Evolutionary conservation across 2,329 filamentous ascomycete species (phyloP), one percentile per base, ranked within the genome.

Genomic region (Aphanoascus verrucosus): DNA sequence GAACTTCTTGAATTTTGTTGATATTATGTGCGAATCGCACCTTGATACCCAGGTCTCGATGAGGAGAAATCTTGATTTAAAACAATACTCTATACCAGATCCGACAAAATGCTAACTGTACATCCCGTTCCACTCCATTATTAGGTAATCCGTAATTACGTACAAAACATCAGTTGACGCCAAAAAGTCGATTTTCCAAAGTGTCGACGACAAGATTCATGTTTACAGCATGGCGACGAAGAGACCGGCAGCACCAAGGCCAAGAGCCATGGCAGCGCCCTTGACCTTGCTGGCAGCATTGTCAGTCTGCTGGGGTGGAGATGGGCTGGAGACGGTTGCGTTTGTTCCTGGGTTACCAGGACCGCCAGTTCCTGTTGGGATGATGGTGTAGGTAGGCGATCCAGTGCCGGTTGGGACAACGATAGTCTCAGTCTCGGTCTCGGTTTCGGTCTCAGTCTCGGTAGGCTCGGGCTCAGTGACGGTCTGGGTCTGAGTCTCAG

Each of bases 261-360:
- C 50, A 52, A 52, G 50, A 32, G 50, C 50, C 31, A 46, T 35
- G 1, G 50, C 50, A 46, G 43, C 50, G 15, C 50, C 42, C 50
- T 52, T 15, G 41, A 52, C 6, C 20, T 52, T 20, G 50, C 32
- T 37, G 11, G 50, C 50, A 41, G 32, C 50, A 32, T 46, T 52
- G 12, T 31, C 42, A 14, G 50, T 52, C 34, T 52, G 50, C 34
- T 40, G 32, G 4, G 50, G 50, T 41, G 50, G 50, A 45, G 41
- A 37, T 3, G 50, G 41, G 43, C 32, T 52, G 1, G 50, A 19
- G 32, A 52, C 42, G 20, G 50, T 52, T 4, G 50, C 42, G 17
- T 52, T 52, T 6, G 14, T 52, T 28, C 50, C 50, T 11, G 50
- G 50, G 8, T 7, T 5, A 7, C 50, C 34, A 40, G 50, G 50